phyloP scores from a whole-genome alignment of 345 rosid species.

The Hirschfeldia incana region DNA sequence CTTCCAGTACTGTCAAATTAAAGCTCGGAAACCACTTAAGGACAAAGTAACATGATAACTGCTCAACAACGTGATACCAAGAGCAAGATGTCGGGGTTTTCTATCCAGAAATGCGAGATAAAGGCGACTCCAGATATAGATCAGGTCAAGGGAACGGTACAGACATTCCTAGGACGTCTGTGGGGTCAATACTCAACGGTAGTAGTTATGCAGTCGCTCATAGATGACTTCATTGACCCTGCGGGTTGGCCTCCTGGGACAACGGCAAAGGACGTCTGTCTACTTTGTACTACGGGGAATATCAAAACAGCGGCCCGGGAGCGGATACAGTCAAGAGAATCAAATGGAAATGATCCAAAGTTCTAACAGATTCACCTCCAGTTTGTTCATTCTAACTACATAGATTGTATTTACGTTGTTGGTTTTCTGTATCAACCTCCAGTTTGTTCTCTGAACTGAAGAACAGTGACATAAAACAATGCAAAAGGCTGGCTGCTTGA shows the following conservation, averaged over 20 bases:
- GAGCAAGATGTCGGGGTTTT: not conserved
- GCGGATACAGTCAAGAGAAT: not conserved
- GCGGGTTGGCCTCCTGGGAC: not conserved
- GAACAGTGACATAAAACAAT: constrained; percentile 28
- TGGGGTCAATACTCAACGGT: not conserved
- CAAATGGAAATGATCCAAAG: not conserved
- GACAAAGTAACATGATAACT: not conserved
- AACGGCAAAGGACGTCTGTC: not conserved
- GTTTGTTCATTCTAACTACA: constrained; percentile 33
- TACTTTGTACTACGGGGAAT: not conserved
- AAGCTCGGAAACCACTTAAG: not conserved
- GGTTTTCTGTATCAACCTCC: constrained; percentile 25
- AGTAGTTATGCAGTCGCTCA: not conserved
- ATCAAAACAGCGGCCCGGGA: not conserved
- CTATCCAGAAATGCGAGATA: not conserved
- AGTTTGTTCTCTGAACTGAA: constrained; percentile 29
- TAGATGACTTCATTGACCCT: not conserved
- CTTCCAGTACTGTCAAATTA: not conserved
- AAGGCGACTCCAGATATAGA: not conserved
- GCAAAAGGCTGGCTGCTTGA: too few species aligned
- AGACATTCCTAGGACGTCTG: not conserved
- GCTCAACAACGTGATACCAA: not conserved
- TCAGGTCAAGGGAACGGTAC: not conserved
- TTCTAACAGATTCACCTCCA: not conserved
- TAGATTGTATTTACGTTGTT: constrained; percentile 36